These are phyloP conservation scores for Lodderomyces pseudojiufengensis DNA, from an alignment of 1,139 yeast species.

Conservation along the genomic window DNA sequence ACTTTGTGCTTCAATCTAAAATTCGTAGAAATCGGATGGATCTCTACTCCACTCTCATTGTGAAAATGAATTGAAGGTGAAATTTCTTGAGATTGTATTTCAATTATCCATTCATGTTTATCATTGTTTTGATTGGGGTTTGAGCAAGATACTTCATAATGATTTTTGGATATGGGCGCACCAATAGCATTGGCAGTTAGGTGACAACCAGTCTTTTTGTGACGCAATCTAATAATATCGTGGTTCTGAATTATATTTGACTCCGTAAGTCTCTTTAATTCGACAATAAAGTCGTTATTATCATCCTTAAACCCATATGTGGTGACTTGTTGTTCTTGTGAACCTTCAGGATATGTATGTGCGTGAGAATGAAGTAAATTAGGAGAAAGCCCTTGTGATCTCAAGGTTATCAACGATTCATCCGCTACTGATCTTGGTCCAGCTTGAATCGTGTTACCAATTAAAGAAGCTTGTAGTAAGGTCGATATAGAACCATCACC, in stretches of 20 bases:
- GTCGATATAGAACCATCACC: constrained; percentile 76
- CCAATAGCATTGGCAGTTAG: constrained; percentile 61
- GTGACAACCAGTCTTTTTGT: constrained; percentile 48
- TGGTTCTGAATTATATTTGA: too few species aligned
- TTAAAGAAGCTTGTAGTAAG: constrained; percentile 63
- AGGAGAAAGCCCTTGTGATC: constrained; percentile 73
- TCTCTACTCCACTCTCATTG: constrained; percentile 29
- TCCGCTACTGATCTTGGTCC: constrained; percentile 62
- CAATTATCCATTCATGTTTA: constrained; percentile 60
- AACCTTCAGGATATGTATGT: constrained; percentile 68
- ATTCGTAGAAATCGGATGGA: constrained; percentile 70
- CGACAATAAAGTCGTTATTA: constrained; percentile 62
- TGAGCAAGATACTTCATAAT: constrained; percentile 67
- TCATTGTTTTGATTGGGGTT: constrained; percentile 55
- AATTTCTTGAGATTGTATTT: constrained; percentile 53
- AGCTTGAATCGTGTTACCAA: constrained; percentile 46
- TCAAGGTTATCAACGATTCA: constrained; percentile 61
- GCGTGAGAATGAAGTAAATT: constrained; percentile 68
- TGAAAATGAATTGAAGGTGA: constrained; percentile 51
- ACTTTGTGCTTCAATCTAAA: constrained; percentile 60
- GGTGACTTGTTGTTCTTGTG: constrained; percentile 71
- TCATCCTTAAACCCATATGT: constrained; percentile 72
- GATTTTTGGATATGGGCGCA: constrained; percentile 51
- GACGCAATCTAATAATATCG: constrained; percentile 55
- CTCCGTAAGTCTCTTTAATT: constrained; percentile 18